A percentile compares a stretch with the other conserved stretches of the same genome.
Evolutionary conservation across 2,329 filamentous ascomycete genomes (phyloP).

Genomic region (Blumeriella jaapii): DNA sequence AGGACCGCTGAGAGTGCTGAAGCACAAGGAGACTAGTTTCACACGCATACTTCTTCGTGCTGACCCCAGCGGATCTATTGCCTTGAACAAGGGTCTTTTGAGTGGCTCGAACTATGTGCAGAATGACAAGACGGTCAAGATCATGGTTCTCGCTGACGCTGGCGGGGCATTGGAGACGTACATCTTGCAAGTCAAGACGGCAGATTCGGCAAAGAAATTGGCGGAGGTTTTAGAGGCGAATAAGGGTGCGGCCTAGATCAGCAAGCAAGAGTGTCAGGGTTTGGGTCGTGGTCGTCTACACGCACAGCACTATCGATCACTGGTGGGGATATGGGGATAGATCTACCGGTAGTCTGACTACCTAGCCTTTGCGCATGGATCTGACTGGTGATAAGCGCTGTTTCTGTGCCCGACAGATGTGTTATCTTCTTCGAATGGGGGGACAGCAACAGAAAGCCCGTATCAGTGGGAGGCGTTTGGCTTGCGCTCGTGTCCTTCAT

Average conservation of each 20-base stretch:
- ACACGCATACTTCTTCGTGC: constrained; percentile 60
- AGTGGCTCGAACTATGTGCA: constrained; percentile 50
- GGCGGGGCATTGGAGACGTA: constrained; percentile 55
- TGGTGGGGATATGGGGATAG: too few relatives aligned
- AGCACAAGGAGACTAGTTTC: constrained; percentile 56
- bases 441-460: too few relatives aligned
- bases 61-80: constrained; percentile 63
- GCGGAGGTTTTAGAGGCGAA: constrained; percentile 34
- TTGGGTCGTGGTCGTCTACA: too few relatives aligned
- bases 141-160: constrained; percentile 44
- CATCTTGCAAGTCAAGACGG: constrained; percentile 58
- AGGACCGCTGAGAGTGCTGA: constrained; percentile 60
- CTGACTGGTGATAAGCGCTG: too few relatives aligned
- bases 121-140: constrained; percentile 47
- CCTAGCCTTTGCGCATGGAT: too few relatives aligned
- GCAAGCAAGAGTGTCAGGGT: too few relatives aligned
- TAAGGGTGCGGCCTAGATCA: constrained; percentile 29
- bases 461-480: too few relatives aligned
- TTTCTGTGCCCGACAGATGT: too few relatives aligned
- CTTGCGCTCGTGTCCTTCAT: too few relatives aligned
- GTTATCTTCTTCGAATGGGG: too few relatives aligned
- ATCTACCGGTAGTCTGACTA: too few relatives aligned
- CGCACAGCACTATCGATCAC: too few relatives aligned
- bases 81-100: constrained; percentile 59
- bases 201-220: constrained; percentile 38